Conservation (phyloP, 495 filamentous ascomycete species). For the Hypomontagnella submonticulosa region DNA sequence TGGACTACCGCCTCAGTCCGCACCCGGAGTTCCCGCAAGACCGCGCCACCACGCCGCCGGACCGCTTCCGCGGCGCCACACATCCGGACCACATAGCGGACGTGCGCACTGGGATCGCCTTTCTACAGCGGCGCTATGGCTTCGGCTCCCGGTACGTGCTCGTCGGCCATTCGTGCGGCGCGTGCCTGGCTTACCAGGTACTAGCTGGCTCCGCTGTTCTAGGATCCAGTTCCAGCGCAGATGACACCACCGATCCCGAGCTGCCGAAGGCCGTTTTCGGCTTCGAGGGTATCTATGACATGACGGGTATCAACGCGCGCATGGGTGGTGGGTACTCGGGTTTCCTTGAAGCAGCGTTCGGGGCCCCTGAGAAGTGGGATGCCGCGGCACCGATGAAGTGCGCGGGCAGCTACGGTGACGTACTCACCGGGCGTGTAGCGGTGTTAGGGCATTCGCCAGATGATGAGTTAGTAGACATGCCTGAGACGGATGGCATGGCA, state of each 20-base stretch:
- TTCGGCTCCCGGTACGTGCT: slow-evolving; percentile 69
- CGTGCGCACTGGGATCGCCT: slow-evolving; percentile 68
- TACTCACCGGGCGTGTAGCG: slow-evolving; percentile 57
- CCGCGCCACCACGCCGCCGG: slow-evolving; percentile 43
- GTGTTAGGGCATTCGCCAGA: slow-evolving; percentile 69
- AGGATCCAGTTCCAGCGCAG: neutral
- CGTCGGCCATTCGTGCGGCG: slow-evolving; percentile 81
- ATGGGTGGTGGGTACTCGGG: slow-evolving; percentile 35
- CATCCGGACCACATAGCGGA: slow-evolving; percentile 84
- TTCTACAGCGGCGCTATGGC: slow-evolving; percentile 66
- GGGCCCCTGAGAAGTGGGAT: slow-evolving; percentile 43
- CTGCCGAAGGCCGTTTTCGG: slow-evolving; percentile 42
- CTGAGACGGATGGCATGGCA: slow-evolving; percentile 63
- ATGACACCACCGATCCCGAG: neutral
- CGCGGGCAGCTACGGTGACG: slow-evolving; percentile 50
- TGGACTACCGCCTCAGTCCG: slow-evolving; percentile 84
- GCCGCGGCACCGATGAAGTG: slow-evolving; percentile 40
- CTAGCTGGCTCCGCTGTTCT: slow-evolving; percentile 42
- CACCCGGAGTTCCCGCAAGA: slow-evolving; percentile 71
- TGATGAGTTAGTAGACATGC: slow-evolving; percentile 69
- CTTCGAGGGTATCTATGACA: slow-evolving; percentile 49
- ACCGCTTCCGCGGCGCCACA: slow-evolving; percentile 58
- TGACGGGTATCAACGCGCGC: slow-evolving; percentile 41
- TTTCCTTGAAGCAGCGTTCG: slow-evolving; percentile 43
- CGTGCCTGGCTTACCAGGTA: slow-evolving; percentile 75